A percentile compares a stretch with the other conserved stretches of the same genome.
These are phyloP conservation scores for Penicillium soppii DNA, from an alignment of 495 filamentous ascomycete species.

Conservation along the genomic window DNA sequence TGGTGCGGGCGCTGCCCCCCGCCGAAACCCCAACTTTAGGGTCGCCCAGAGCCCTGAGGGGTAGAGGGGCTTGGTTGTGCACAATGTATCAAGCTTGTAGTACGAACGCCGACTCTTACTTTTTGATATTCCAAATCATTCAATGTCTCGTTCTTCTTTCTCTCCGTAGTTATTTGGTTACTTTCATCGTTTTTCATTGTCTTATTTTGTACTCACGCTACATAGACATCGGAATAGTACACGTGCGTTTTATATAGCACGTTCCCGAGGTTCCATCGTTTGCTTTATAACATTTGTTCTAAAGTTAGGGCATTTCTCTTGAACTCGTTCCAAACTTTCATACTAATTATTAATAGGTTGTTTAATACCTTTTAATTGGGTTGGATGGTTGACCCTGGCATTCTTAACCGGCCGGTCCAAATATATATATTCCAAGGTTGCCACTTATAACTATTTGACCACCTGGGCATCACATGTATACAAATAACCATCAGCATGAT, in stretches of 20 bases:
- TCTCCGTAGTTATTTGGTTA: background rate
- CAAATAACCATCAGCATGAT: no score
- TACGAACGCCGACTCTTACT: conserved; percentile 1
- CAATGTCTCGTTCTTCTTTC: background rate
- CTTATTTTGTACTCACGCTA: background rate
- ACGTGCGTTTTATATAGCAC: no score
- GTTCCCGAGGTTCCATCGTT: no score
- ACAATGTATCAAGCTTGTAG: background rate
- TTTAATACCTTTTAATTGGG: no score
- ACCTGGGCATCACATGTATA: background rate
- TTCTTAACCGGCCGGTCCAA: background rate
- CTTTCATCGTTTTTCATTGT: background rate
- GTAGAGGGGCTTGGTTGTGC: background rate
- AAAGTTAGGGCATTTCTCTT: no score
- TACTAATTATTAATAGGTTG: no score
- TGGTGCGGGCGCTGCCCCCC: background rate
- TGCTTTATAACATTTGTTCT: no score
- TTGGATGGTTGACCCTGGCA: no score
- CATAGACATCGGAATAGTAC: no score
- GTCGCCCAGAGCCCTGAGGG: conserved; percentile 1
- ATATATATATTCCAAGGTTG: background rate
- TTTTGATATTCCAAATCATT: background rate
- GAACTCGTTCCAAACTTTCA: no score
- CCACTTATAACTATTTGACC: background rate
- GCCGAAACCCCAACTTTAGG: background rate